Evolutionary conservation across 768 basidiomycete species (phyloP).

Genomic region (Suillus ampliporus): DNA sequence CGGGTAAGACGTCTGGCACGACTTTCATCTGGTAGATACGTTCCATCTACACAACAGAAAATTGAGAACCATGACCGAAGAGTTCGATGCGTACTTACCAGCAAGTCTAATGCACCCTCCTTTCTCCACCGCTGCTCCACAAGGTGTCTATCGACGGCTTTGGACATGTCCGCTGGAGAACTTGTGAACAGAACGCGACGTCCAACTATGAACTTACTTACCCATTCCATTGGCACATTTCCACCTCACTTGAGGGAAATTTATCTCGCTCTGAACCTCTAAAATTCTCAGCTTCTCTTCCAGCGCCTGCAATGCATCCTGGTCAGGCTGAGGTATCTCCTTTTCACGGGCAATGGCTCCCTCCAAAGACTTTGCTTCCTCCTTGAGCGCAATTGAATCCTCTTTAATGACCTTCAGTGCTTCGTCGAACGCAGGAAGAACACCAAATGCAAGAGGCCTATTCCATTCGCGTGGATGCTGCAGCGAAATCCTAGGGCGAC

Average conservation of each 20-base stretch:
- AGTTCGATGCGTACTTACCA: conserved; percentile 49
- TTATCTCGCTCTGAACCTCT: conserved; percentile 81
- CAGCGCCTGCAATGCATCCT: conserved; percentile 47
- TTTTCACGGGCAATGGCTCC: conserved; percentile 24
- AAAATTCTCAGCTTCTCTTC: conserved; percentile 60
- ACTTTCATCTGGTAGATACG: conserved; percentile 91
- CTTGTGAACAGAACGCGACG: conserved; percentile 7
- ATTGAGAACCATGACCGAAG: neutral
- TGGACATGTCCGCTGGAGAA: conserved; percentile 65
- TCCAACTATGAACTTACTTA: conserved; percentile 42
- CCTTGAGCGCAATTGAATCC: conserved; percentile 60
- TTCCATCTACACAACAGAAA: conserved; percentile 70
- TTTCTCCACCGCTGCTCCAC: conserved; percentile 86
- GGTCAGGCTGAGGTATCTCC: conserved; percentile 36
- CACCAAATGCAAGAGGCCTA: conserved; percentile 61
- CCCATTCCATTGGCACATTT: conserved; percentile 79
- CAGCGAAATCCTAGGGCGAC: conserved; percentile 58
- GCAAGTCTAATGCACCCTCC: conserved; percentile 80
- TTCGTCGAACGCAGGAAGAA: conserved; percentile 83
- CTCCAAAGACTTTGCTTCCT: conserved; percentile 27
- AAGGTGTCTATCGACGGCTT: conserved; percentile 76
- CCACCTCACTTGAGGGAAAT: conserved; percentile 86
- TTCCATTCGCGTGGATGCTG: conserved; percentile 66
- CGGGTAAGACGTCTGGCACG: conserved; percentile 83
- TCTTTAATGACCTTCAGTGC: conserved; percentile 72